phyloP scores from a whole-genome alignment of 2,329 filamentous ascomycete genomes.

The Dichotomopilus funicola region DNA sequence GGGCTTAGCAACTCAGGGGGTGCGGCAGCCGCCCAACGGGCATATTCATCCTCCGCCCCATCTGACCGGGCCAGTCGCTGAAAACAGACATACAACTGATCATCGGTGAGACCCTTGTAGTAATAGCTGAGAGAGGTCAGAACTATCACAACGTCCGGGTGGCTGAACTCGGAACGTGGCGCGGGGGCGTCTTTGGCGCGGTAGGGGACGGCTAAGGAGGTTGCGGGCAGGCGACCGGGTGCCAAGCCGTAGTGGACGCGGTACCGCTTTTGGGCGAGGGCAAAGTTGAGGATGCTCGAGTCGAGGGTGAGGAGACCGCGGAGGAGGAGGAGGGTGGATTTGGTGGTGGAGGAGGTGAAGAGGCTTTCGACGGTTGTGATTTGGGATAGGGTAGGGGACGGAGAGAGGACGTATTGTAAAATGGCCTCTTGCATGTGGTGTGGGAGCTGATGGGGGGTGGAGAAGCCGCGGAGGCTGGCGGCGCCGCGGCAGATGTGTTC shows the following conservation, averaged over 20 bases:
- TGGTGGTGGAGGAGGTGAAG: constrained; percentile 31
- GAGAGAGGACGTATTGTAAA: constrained; percentile 36
- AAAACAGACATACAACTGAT: constrained; percentile 44
- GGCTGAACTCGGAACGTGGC: constrained; percentile 58
- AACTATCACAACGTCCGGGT: constrained; percentile 59
- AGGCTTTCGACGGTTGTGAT: constrained; percentile 35
- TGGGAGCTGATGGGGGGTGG: constrained; percentile 33
- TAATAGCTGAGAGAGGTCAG: constrained; percentile 64
- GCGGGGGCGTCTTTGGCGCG: constrained; percentile 59
- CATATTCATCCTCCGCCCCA: constrained; percentile 51
- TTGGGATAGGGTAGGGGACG: constrained; percentile 25
- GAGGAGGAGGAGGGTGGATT: constrained; percentile 45
- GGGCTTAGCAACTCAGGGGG: constrained; percentile 42
- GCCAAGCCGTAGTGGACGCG: constrained; percentile 60
- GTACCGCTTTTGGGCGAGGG: constrained; percentile 57
- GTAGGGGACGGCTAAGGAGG: constrained; percentile 51
- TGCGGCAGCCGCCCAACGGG: constrained; percentile 40
- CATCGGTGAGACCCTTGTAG: constrained; percentile 47
- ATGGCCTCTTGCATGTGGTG: constrained; percentile 23
- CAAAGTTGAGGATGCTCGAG: constrained; percentile 53
- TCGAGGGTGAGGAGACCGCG: constrained; percentile 57
- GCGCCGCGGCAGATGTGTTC: constrained; percentile 36
- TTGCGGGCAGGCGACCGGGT: constrained; percentile 37
- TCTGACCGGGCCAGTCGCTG: constrained; percentile 47
- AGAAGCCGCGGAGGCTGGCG: constrained; percentile 41